Evolutionary conservation across 108 stramenopile species (phyloP), one percentile per base, ranked within the genome.

Genomic region (Fistulifera solaris): DNA sequence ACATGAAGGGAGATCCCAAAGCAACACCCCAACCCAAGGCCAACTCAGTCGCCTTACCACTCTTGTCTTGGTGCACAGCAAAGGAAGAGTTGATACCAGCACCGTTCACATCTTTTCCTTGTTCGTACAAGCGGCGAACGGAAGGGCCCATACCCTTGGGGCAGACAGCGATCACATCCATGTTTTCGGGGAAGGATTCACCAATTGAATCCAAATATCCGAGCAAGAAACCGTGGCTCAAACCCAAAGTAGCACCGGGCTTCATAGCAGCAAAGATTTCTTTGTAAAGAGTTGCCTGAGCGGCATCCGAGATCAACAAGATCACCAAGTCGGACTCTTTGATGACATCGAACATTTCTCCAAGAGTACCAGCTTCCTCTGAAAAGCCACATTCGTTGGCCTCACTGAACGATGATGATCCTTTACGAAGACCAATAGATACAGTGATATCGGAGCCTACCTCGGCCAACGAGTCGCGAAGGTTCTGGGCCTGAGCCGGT

Each of bases 61-160:
- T 82, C 57, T 78, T 78, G 68, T 97, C 80, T 68, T 94, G 90
- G 83, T 97, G 96, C 40, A 97, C 93, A 40, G 90, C 94, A 69
- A 97, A 97, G 24, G 89, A 91, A 56, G 89, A 76, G 81, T 97
- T 97, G 71, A 97, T 97, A 50, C 96, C 96, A 41, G 94, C 93
- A 57, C 96, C 96, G 73, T 96, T 96, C 38, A 94, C 91, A 51
- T 93, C 88, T 88, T 97, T 97, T 42, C 96, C 96, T 70, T 97
- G 96, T 78, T 97, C 96, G 73, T 97, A 97, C 25, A 97, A 83
- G 72, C 96, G 87, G 60, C 96, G 92, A 41, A 97, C 96, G 45
- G 90, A 93, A 45, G 96, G 96, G 45, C 96, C 96, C 96, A 97
- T 97, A 47, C 96, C 96, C 90, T 97, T 97, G 80, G 96, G 96